Evolutionary conservation across 257 asterid genomes (phyloP), one percentile per base, ranked within the genome.

Genomic region (Craterostigma plantagineum): DNA sequence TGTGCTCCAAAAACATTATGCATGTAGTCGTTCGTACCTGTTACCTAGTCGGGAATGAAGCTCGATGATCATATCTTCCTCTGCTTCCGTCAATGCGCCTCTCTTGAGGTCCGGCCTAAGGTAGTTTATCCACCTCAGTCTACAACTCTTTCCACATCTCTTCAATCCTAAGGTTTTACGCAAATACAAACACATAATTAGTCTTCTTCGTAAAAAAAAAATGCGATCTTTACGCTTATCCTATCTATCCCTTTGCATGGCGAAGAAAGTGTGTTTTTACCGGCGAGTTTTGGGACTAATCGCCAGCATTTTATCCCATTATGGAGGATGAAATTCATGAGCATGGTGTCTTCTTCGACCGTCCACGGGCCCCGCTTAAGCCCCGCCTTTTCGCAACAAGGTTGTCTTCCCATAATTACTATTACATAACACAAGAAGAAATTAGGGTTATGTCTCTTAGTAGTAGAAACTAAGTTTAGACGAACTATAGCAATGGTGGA

Each of bases 371-470:
- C 91, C 17, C 92, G 73, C 55, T 63, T 79, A 10, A 83, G 67
- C 15, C 91, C 92, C 3, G 64, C 63, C 49, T 70, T 78, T 14
- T 83, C 95, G 44, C 93, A 83, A 33, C 91, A 83, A 44, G 93
- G 93, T 52, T 76, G 93, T 44, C 95, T 63, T 55, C 95, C 93
- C 95, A 83, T 83, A n/a, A n/a, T n/a, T n/a, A n/a, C n/a, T 3
- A 18, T 0, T 3, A 17, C 14, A 27, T 14, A 14, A 16, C 11
- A 48, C 4, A 7, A n/a, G 4, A 30, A 33, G 34, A 15, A 57
- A n/a, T n/a, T n/a, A n/a, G 18, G 5, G 11, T n/a, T 44, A 16
- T 7, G 30, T 9, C 7, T 9, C n/a, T 14, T 1, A n/a, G 18
- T 2, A 35, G 35, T 9, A 45, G 11, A 45, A 43, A 36, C 40